phyloP scores from a whole-genome alignment of 208 protist species.

The Trichomonas tenax region DNA sequence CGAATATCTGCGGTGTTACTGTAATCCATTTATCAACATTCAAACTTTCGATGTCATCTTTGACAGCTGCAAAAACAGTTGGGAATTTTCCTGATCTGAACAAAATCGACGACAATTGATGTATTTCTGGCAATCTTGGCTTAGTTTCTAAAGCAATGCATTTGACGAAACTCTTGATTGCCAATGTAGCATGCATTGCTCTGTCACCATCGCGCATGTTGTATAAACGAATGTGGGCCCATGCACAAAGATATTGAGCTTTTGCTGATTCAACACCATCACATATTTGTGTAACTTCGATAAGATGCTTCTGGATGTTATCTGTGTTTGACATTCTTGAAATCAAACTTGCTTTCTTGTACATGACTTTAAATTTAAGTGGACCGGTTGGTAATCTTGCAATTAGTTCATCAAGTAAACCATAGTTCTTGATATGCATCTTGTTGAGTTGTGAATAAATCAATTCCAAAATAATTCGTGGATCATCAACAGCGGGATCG shows the following conservation, averaged over 20 bases:
- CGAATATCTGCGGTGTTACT: neutral
- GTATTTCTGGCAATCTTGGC: neutral
- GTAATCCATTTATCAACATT: neutral
- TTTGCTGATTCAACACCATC: neutral
- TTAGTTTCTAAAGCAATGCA: neutral
- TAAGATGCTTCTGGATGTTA: neutral
- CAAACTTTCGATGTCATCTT: neutral
- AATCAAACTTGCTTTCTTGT: neutral
- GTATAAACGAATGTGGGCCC: neutral
- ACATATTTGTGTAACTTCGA: neutral
- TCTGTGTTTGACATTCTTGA: neutral
- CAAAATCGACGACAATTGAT: neutral
- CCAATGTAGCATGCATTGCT: neutral
- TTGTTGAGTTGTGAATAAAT: neutral
- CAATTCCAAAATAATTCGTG: neutral
- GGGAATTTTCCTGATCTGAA: neutral
- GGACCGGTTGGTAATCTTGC: neutral
- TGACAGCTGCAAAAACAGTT: neutral
- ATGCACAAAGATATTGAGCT: neutral
- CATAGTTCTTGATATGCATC: neutral
- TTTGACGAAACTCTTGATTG: neutral
- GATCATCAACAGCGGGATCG: neutral
- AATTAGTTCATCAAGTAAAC: neutral
- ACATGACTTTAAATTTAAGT: neutral
- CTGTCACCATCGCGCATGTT: neutral